A percentile compares a stretch with the other conserved stretches of the same genome.
These are phyloP conservation scores for Diaporthe aspalathi DNA, from an alignment of 2,329 filamentous ascomycete genomes.

Conservation along the genomic window DNA sequence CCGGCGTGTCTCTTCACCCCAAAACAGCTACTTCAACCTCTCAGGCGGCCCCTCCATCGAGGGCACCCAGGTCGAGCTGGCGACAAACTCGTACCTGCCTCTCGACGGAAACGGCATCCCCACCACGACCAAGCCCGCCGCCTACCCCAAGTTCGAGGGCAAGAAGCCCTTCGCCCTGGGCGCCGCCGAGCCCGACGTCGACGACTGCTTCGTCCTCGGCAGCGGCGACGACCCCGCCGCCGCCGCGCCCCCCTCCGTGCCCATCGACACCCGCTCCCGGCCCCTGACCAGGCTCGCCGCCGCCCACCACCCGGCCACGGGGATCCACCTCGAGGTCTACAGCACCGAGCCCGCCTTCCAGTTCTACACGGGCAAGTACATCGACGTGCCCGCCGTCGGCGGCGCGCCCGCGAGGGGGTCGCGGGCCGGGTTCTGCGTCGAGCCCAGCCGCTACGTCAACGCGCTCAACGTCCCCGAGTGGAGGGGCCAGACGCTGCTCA, in stretches of 20 bases:
- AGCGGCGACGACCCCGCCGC: constrained; percentile 70
- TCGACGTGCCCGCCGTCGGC: constrained; percentile 78
- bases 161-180: constrained; percentile 78
- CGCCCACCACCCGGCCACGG: constrained; percentile 78
- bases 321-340: constrained; percentile 84
- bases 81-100: constrained; percentile 74
- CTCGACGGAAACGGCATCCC: constrained; percentile 82
- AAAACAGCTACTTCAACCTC: constrained; percentile 74
- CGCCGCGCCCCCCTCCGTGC: constrained; percentile 62
- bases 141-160: constrained; percentile 74
- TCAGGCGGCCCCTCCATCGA: constrained; percentile 63
- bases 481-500: constrained; percentile 81
- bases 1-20: too few species aligned
- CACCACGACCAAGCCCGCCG: constrained; percentile 68
- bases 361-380: constrained; percentile 92
- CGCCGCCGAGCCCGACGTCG: constrained; percentile 78
- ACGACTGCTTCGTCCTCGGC: constrained; percentile 90
- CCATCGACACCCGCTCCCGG: constrained; percentile 72
- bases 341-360: constrained; percentile 97
- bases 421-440: constrained; percentile 87
- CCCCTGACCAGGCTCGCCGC: constrained; percentile 76
- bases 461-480: constrained; percentile 85
- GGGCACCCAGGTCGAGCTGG: constrained; percentile 75
- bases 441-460: constrained; percentile 92
- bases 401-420: constrained; percentile 71